Evolutionary conservation across 179 eudicot species (phyloP), one percentile per base, ranked within the genome.

Genomic region (Sideroxylon spinosum): DNA sequence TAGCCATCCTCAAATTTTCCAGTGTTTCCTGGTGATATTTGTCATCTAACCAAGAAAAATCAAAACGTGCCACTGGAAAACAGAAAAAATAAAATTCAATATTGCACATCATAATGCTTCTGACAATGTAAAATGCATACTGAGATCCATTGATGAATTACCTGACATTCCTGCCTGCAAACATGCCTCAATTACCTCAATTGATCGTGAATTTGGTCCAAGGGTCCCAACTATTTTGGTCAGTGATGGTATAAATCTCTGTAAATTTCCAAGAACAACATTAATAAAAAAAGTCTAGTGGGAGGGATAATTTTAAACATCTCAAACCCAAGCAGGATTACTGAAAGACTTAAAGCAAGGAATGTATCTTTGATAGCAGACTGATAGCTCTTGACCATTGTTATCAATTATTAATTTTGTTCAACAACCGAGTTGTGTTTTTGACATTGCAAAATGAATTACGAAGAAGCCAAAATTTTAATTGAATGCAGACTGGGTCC

Each of bases 101-200:
- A 49, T 9, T 37, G 16, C 32, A 52, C 52, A 14, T 71, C 29
- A 11, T 28, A 44, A 56, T 52, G 61, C 16, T 55, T 28, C 60
- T 55, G 9, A 11, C 14, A 65, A 8, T n/a, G 66, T 19, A 64
- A 25, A 20, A 22, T 55, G 28, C 1, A 20, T n/a, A 20, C 14
- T 62, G 9, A 28, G 29, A 55, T 10, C 46, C 28, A 67, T 37
- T 57, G 12, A 23, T 16, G 8, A 44, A 57, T 56, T 79, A 89
- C 91, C 93, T 56, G 90, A 86, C 93, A 90, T 88, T 76, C 93
- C 93, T 32, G 87, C 93, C 69, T 86, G 84, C 63, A 90, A 78
- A 82, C 93, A 90, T 75, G 89, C 91, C 77, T 86, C 90, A n/a
- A 90, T 88, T 37, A 86, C 87, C n/a, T 85, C 85, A 28, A 90